Evolutionary conservation across 331 rosid genomes (phyloP), one percentile per base, ranked within the genome.

Genomic region (Dryas integrifolia): DNA sequence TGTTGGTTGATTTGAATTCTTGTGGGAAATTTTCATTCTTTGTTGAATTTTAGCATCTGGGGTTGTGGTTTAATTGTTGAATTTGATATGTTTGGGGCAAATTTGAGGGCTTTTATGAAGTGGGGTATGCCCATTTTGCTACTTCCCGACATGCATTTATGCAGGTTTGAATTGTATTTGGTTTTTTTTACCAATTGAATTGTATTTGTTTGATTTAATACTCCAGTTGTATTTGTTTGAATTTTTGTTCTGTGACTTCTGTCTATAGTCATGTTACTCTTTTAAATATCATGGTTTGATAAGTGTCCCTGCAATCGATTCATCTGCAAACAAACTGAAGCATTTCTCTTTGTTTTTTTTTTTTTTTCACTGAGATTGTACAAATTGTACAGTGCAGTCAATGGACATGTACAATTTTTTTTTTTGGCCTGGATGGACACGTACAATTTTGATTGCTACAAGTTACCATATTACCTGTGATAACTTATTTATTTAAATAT

Each of bases 131-230:
- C 41, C 4, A 4, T 9, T 43, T 56, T 53, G 55, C 41, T 5
- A 11, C 6, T 40, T 70, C 11, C 14, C n/a, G 38, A 24, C 75
- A 13, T 70, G 75, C 75, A 57, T 12, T 69, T 12, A 51, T 69
- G 21, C 11, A 39, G 4, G 12, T 35, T 35, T 39, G 73, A 40
- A 39, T 53, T 53, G 2, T 43, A 45, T 51, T 30, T 30, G 35
- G 1, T 1, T 30, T 21, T 21, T 21, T 21, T 21, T 0, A 21
- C 24, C 24, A 21, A 21, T 21, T 21, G 24, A 21, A 21, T 21
- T 21, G 24, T 21, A 21, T 21, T 21, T 18, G 21, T 18, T 18
- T 18, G n/a, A 18, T 68, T 67, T 14, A 50, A 14, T 67, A n/a
- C 35, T 58, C 72, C 60, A 15, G 5, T 7, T 38, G 18, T 15